A percentile compares a stretch with the other conserved stretches of the same genome.
Conservation (phyloP, 768 basidiomycete species). For the Boletus huronensis region DNA sequence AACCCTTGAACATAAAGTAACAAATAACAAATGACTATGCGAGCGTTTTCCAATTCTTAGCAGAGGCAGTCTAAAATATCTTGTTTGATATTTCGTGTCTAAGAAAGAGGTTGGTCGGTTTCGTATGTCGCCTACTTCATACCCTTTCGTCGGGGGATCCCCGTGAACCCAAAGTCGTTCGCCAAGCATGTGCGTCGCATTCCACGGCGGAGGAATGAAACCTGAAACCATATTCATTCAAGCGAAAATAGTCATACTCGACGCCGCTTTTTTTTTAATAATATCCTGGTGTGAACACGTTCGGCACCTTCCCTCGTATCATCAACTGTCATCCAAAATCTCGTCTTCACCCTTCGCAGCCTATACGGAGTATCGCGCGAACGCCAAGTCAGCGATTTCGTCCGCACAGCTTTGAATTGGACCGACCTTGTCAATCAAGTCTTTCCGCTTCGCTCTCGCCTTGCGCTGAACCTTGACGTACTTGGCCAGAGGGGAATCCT, state of each 20-base stretch:
- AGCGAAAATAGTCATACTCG: background rate
- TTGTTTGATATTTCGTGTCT: no score
- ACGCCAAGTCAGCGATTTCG: slow-evolving; percentile 16
- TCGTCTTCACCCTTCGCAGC: slow-evolving; percentile 70
- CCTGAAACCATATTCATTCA: background rate
- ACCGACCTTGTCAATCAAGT: slow-evolving; percentile 70
- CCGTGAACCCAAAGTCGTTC: background rate
- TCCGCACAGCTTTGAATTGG: background rate
- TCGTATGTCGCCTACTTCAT: background rate
- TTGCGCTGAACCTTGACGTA: slow-evolving; percentile 82
- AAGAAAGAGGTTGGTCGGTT: no score
- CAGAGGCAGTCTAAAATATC: no score
- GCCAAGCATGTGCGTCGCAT: slow-evolving; percentile 1
- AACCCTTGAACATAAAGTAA: no score
- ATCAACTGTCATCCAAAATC: slow-evolving; percentile 49
- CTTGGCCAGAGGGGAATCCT: slow-evolving; percentile 74
- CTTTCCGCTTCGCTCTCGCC: slow-evolving; percentile 67
- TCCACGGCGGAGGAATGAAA: slow-evolving; percentile 1
- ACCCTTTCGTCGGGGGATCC: slow-evolving; percentile 1
- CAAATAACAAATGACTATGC: no score
- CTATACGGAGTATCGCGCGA: slow-evolving; percentile 33
- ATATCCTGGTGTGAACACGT: background rate
- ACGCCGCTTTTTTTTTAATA: background rate
- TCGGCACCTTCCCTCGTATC: background rate
- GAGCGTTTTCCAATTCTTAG: no score